phyloP scores from a whole-genome alignment of 352 stramenopile species.

The Phytophthora sp. region DNA sequence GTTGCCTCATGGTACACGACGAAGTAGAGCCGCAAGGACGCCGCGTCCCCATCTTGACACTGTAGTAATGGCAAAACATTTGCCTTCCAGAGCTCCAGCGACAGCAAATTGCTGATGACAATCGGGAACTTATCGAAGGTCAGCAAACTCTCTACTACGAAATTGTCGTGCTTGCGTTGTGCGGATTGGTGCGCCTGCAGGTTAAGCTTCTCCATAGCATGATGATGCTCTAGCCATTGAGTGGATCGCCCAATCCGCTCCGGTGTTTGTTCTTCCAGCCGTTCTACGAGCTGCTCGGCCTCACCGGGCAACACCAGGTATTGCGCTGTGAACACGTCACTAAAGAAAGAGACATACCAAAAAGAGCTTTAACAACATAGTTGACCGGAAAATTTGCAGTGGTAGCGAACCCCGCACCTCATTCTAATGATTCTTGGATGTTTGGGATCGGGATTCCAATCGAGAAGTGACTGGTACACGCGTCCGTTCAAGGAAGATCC shows the following conservation, averaged over 20 bases:
- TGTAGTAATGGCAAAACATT: slow-evolving; percentile 70
- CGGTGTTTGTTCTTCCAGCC: slow-evolving; percentile 60
- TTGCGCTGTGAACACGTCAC: slow-evolving; percentile 36
- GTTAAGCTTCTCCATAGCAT: slow-evolving; percentile 93
- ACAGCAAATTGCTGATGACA: slow-evolving; percentile 90
- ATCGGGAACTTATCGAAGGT: slow-evolving; percentile 92
- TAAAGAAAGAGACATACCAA: slow-evolving; percentile 7
- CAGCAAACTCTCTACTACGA: slow-evolving; percentile 92
- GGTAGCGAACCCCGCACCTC: slow-evolving; percentile 19
- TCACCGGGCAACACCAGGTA: slow-evolving; percentile 84
- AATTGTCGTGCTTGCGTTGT: slow-evolving; percentile 92
- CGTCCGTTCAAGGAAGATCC: slow-evolving; percentile 40
- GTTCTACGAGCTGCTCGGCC: slow-evolving; percentile 86
- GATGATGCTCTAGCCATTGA: slow-evolving; percentile 90
- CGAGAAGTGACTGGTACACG: slow-evolving; percentile 17
- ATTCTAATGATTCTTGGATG: slow-evolving; percentile 7
- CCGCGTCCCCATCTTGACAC: slow-evolving; percentile 53
- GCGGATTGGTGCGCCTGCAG: slow-evolving; percentile 93
- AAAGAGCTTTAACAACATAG: no score
- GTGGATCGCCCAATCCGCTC: slow-evolving; percentile 62
- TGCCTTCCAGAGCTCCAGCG: slow-evolving; percentile 91
- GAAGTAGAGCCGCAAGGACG: slow-evolving; percentile 92
- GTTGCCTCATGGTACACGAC: slow-evolving; percentile 92
- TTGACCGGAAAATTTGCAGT: no score
- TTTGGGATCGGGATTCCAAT: slow-evolving; percentile 22